Evolutionary conservation across 2,329 filamentous ascomycete genomes (phyloP).

Genomic region (Pseudocercospora cruenta): DNA sequence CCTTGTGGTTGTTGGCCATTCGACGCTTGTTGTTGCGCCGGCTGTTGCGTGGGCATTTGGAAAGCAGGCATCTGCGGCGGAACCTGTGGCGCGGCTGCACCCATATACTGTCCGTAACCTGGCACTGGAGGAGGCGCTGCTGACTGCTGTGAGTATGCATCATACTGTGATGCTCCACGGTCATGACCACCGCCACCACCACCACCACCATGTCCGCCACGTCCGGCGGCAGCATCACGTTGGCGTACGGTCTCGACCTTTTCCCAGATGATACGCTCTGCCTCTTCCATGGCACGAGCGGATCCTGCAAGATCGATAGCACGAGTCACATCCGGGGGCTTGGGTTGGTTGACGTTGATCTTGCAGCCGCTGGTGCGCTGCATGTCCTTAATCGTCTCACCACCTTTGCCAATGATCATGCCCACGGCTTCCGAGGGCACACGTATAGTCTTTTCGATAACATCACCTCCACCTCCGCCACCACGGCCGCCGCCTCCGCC

Average conservation of each 20-base stretch:
- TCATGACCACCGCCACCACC: conserved; percentile 32
- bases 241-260: conserved; percentile 85
- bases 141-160: conserved; percentile 53
- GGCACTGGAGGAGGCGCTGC: conserved; percentile 40
- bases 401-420: conserved; percentile 94
- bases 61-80: conserved; percentile 37
- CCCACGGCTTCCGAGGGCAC: conserved; percentile 90
- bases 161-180: conserved; percentile 42
- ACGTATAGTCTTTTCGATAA: conserved; percentile 76
- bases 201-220: conserved; percentile 35
- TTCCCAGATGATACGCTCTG: conserved; percentile 84
- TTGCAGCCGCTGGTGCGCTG: conserved; percentile 86
- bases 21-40: conserved; percentile 23
- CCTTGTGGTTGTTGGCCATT: conserved; percentile 18
- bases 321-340: conserved; percentile 77
- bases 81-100: conserved; percentile 30
- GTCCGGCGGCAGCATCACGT: conserved; percentile 42
- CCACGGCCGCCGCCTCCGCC: conserved; percentile 45
- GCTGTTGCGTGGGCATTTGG: conserved; percentile 36
- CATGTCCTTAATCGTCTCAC: conserved; percentile 93
- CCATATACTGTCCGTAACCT: conserved; percentile 37
- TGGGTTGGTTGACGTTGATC: conserved; percentile 87
- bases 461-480: conserved; percentile 54
- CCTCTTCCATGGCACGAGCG: conserved; percentile 74
- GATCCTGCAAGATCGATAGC: conserved; percentile 85